Evolutionary conservation across 345 rosid species (phyloP).

Genomic region (Triadica sebifera): DNA sequence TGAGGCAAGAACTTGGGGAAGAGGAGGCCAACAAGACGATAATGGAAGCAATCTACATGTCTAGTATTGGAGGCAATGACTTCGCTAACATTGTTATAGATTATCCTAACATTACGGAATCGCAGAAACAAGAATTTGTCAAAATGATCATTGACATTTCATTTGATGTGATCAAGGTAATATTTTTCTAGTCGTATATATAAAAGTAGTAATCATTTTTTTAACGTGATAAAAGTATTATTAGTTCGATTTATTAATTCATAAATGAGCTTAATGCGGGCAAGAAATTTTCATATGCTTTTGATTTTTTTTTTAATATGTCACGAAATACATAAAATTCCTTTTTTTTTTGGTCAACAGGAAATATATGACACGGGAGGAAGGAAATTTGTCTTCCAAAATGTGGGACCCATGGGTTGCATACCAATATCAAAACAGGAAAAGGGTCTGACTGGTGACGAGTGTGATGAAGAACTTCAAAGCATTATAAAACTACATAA

Average conservation of each 20-base stretch:
- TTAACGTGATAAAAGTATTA: too few relatives aligned
- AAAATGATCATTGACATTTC: background rate
- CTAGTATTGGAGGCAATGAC: background rate
- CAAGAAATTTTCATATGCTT: too few relatives aligned
- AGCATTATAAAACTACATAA: background rate
- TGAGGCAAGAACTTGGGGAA: background rate
- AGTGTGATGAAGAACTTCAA: background rate
- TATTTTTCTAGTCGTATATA: too few relatives aligned
- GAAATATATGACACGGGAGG: conserved; percentile 21
- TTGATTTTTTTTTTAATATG: too few relatives aligned
- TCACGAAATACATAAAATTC: too few relatives aligned
- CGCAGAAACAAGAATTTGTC: background rate
- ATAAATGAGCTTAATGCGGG: too few relatives aligned
- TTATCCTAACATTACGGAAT: background rate
- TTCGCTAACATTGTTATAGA: background rate
- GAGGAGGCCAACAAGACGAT: background rate
- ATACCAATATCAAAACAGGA: background rate
- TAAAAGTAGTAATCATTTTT: too few relatives aligned
- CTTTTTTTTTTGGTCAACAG: background rate
- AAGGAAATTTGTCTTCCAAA: conserved; percentile 20
- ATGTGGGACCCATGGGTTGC: conserved; percentile 19
- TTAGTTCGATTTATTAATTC: too few relatives aligned
- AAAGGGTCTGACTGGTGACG: background rate
- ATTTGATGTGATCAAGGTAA: background rate
- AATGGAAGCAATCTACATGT: background rate